Evolutionary conservation across 441 rosid species (phyloP).

Genomic region (Arabidopsis hybrid): DNA sequence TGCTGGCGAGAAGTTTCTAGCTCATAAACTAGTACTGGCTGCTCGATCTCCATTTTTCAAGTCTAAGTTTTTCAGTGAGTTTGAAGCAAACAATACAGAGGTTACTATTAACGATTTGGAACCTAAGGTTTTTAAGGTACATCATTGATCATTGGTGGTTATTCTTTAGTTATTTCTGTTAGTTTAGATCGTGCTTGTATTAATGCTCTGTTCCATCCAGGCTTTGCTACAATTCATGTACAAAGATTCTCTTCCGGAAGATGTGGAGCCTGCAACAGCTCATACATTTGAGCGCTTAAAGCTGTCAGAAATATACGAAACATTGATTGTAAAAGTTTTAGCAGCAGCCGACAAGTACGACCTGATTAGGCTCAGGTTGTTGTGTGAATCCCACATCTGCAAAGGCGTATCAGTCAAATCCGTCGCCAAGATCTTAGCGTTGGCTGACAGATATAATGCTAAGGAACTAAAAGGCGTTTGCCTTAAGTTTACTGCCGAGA

Average conservation of each 20-base stretch:
- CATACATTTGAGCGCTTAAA: slow-evolving; percentile 50
- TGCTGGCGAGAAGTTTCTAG: slow-evolving; percentile 70
- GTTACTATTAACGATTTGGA: slow-evolving; percentile 68
- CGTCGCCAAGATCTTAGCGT: slow-evolving; percentile 82
- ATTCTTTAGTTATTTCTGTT: slow-evolving; percentile 16
- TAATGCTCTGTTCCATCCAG: slow-evolving; percentile 49
- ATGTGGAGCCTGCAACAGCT: slow-evolving; percentile 49
- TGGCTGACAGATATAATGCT: slow-evolving; percentile 88
- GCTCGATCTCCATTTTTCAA: slow-evolving; percentile 84
- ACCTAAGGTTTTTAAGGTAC: slow-evolving; percentile 85
- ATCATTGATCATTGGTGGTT: slow-evolving; percentile 22
- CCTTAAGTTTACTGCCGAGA: slow-evolving; percentile 72
- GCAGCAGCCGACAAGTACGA: slow-evolving; percentile 83
- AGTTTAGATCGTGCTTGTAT: slow-evolving; percentile 2
- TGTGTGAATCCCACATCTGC: slow-evolving; percentile 85
- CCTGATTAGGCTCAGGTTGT: slow-evolving; percentile 73
- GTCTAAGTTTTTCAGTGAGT: slow-evolving; percentile 76
- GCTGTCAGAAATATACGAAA: slow-evolving; percentile 67
- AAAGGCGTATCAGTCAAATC: slow-evolving; percentile 72
- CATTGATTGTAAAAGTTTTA: slow-evolving; percentile 64
- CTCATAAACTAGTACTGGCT: slow-evolving; percentile 82
- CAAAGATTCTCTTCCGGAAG: slow-evolving; percentile 78
- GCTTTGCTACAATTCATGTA: slow-evolving; percentile 85
- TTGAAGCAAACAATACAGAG: slow-evolving; percentile 64
- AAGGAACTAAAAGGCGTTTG: slow-evolving; percentile 74